A percentile compares a stretch with the other conserved stretches of the same genome.
Evolutionary conservation across 1,284 basidiomycete species (phyloP).

Genomic region (Sutorius eximius): DNA sequence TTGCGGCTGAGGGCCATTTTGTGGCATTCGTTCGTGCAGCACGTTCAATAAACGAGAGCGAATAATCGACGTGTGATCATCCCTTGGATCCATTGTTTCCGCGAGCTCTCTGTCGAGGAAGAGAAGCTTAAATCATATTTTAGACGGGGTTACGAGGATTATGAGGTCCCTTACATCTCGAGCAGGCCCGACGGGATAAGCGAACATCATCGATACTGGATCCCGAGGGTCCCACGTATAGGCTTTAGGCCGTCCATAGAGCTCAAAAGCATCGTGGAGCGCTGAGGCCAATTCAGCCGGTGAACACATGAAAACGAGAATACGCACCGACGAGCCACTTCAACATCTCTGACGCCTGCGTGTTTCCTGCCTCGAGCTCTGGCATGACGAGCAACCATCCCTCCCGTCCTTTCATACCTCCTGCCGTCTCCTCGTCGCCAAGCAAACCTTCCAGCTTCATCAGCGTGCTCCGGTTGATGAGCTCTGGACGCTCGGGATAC

Average conservation of each 20-base stretch:
- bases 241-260: slow-evolving; percentile 81
- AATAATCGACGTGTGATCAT: slow-evolving; percentile 72
- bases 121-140: slow-evolving; percentile 53
- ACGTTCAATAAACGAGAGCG: slow-evolving; percentile 64
- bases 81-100: slow-evolving; percentile 75
- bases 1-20: slow-evolving; percentile 30
- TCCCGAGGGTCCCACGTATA: slow-evolving; percentile 90
- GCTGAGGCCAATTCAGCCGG: slow-evolving; percentile 42
- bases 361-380: slow-evolving; percentile 56
- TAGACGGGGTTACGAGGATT: slow-evolving; percentile 8
- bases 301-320: slow-evolving; percentile 2
- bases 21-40: slow-evolving; percentile 64
- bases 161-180: slow-evolving; percentile 59
- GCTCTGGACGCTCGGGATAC: slow-evolving; percentile 91
- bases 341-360: slow-evolving; percentile 75
- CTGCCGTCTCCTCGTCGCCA: slow-evolving; percentile 73
- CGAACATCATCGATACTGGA: slow-evolving; percentile 75
- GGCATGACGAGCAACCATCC: slow-evolving; percentile 90
- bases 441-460: slow-evolving; percentile 86
- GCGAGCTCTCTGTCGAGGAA: slow-evolving; percentile 89
- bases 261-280: slow-evolving; percentile 82
- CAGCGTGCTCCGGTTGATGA: slow-evolving; percentile 83
- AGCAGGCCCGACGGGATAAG: slow-evolving; percentile 73
- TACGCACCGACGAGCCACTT: slow-evolving; percentile 86
- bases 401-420: slow-evolving; percentile 60